Evolutionary conservation across 202 grass and related monocot species (phyloP), one percentile per base, ranked within the genome.

Genomic region (Brachypodium distachyon): DNA sequence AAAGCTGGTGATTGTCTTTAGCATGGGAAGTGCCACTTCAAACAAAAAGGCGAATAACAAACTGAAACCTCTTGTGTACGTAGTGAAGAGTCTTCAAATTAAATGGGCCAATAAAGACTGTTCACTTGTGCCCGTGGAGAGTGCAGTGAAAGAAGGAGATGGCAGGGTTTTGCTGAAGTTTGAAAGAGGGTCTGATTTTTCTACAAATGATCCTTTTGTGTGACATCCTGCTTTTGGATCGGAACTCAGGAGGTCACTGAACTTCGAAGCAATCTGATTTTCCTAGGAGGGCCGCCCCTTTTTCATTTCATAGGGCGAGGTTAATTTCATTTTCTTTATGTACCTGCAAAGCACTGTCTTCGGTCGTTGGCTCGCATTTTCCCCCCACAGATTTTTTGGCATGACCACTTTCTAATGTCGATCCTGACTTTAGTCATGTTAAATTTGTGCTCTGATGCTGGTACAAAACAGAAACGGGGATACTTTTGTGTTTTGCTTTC

Each of bases 31-130:
- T 9, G 28, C 57, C 51, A 1, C 18, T 46, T 57, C 50, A 0
- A 9, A 33, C 26, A 26, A 2, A 9, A 63, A 79, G 49, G 50
- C 51, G 3, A 22, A 23, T 47, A 32, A 16, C 13, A 79, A 57
- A 22, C 49, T 57, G 76, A 68, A 55, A 39, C 36, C 10, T 56
- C 36, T 81, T n/a, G n/a, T 79, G 76, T 55, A 42, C 26, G 47
- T 50, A n/a, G n/a, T 9, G 62, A 34, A 16, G n/a, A n/a, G n/a
- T n/a, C n/a, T n/a, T n/a, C n/a, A n/a, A n/a, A 67, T 61, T 60
- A 79, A 56, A 44, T 41, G 61, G 33, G 60, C 62, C 37, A 68
- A 6, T 19, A 38, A 13, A 64, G 18, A 37, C 34, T 78, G 61
- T 41, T 31, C 25, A 38, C 19, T 70, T 9, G 23, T 55, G 48